Evolutionary conservation across 73 alveolate species (phyloP), one percentile per base, ranked within the genome.

Genomic region (Diophrys appendiculata): DNA sequence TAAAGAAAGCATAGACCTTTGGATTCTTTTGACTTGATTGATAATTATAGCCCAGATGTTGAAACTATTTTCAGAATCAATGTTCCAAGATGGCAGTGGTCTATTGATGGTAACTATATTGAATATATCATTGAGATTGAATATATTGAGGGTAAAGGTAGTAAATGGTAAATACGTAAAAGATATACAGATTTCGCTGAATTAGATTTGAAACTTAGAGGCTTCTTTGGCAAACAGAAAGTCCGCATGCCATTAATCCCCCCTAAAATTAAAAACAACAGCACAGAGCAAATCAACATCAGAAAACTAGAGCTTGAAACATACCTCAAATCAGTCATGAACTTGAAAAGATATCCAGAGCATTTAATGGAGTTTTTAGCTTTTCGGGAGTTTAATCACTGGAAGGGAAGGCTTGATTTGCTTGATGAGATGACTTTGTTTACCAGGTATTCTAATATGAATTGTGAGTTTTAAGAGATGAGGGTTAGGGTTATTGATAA

Each of bases 21-120:
- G 5, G 60, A 43, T 18, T 43, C 60, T 11, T 43, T 43, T 43
- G 60, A 43, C 18, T 18, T 43, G 5, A 43, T 43, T 43, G 60
- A 43, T 43, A 43, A 43, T 18, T 14, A 67, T 5, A 3, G 24
- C 1, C 53, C 35, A 3, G 75, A 67, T 3, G 5, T 26, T 2
- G 52, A 25, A 1, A 29, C 5, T 43, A 54, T 67, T 3, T 67
- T 67, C 31, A 25, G 18, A 25, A 54, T 67, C 3, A n/a, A 67
- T 3, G 31, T 67, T 25, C 25, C 75, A 3, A 27, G 75, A 25
- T 67, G 25, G 25, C 52, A 67, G 2, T 67, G 75, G 75, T 25
- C 75, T 5, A 67, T 25, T 67, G 75, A 67, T 28, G 75, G 75
- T 5, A 31, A 67, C 54, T 67, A 67, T 24, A 31, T 67, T 67